These are phyloP conservation scores for Tetratostichococcus sp. DNA, from an alignment of 139 green algal species.

Conservation along the genomic window DNA sequence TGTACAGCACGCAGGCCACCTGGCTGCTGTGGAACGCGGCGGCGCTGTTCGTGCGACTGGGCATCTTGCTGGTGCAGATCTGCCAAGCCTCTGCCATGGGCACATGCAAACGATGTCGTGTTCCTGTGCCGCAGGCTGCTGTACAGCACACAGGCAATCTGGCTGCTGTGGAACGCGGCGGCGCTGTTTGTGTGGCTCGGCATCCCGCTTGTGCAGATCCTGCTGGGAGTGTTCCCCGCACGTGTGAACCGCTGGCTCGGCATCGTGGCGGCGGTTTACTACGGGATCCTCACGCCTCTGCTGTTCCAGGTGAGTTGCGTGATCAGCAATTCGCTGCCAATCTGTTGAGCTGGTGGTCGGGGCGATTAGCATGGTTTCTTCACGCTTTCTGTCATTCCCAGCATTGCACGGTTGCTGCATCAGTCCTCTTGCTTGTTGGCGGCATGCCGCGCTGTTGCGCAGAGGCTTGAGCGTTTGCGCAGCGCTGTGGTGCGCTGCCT, in stretches of 20 bases:
- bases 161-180: neutral
- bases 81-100: no score
- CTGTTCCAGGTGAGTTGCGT: neutral
- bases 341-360: no score
- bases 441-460: no score
- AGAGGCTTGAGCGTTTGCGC: no score
- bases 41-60: neutral
- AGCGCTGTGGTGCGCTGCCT: no score
- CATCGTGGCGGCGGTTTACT: neutral
- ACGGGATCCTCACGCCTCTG: neutral
- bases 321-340: no score
- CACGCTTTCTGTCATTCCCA: no score
- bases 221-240: neutral
- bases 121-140: neutral
- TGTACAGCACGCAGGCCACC: neutral
- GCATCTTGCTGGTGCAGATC: neutral
- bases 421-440: no score
- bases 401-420: no score
- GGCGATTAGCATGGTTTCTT: no score
- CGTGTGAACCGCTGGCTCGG: neutral
- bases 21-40: neutral
- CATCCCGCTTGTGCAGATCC: neutral
- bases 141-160: neutral
- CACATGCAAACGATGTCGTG: no score
- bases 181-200: neutral